Evolutionary conservation across 2,329 filamentous ascomycete species (phyloP).

Genomic region (Arthrobotrys entomopaga): DNA sequence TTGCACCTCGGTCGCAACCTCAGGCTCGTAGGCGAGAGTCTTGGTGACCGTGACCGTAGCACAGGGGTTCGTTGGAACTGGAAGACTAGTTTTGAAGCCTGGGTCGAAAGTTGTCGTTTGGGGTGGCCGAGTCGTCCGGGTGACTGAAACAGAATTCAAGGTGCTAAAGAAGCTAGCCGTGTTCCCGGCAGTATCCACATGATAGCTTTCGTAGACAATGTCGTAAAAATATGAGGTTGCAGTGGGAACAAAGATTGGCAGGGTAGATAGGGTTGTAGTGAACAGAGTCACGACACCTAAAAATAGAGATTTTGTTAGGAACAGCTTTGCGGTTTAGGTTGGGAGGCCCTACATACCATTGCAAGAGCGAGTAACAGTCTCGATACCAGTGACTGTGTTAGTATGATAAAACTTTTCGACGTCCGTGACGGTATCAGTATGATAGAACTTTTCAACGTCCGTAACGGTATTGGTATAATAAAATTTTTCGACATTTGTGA

Average conservation of each 20-base stretch:
- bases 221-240: conserved; percentile 24
- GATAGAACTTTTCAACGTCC: conserved; percentile 16
- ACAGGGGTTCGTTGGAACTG: conserved; percentile 17
- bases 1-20: conserved; percentile 23
- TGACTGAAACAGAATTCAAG: conserved; percentile 10
- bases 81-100: conserved; percentile 21
- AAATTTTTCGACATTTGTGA: conserved; percentile 25
- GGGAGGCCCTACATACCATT: conserved; percentile 9
- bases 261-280: conserved; percentile 11
- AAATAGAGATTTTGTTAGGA: background rate
- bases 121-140: conserved; percentile 20
- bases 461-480: conserved; percentile 32
- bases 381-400: conserved; percentile 32
- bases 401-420: conserved; percentile 30
- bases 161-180: conserved; percentile 15
- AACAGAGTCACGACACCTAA: conserved; percentile 19
- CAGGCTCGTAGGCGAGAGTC: conserved; percentile 17
- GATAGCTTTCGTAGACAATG: conserved; percentile 28
- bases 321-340: background rate
- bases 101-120: conserved; percentile 23
- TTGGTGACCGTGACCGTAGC: conserved; percentile 20
- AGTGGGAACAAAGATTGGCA: conserved; percentile 19
- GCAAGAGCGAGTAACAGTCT: conserved; percentile 32
- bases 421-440: conserved; percentile 20
- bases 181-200: conserved; percentile 19